Percentiles rank a stretch among this genome's conserved stretches.
Evolutionary conservation across 139 green algal species (phyloP).

Genomic region (Picochlorum costavermella): DNA sequence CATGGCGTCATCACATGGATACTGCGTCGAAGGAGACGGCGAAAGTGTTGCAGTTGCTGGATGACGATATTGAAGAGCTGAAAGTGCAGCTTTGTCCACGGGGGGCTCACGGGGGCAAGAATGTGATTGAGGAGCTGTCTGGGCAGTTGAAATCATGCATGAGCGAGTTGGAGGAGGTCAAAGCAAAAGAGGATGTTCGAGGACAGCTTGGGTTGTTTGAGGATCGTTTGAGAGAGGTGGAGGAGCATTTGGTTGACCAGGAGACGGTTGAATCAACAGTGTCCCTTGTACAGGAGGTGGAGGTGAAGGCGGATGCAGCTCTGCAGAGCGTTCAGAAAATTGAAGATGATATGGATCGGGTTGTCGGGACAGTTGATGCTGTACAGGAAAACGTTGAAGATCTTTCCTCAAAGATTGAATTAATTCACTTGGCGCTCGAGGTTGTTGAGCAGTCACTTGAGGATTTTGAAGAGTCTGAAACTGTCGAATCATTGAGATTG

Average conservation of each 20-base stretch:
- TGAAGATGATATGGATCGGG: background rate
- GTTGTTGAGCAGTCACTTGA: constrained; percentile 12
- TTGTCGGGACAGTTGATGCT: background rate
- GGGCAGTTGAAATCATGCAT: background rate
- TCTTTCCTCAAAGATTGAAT: constrained; percentile 1
- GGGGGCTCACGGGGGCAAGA: background rate
- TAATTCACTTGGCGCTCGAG: constrained; percentile 1
- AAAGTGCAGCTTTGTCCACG: background rate
- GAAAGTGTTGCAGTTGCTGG: background rate
- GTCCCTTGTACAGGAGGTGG: constrained; percentile 4
- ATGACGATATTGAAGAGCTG: constrained; percentile 4
- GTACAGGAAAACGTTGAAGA: background rate
- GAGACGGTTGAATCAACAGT: background rate
- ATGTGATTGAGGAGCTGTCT: background rate
- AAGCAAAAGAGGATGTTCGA: background rate
- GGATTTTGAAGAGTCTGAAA: constrained; percentile 5
- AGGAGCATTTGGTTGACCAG: background rate
- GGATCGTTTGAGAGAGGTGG: constrained; percentile 1
- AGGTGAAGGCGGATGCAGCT: background rate
- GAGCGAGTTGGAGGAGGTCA: background rate
- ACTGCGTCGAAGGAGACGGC: constrained; percentile 5
- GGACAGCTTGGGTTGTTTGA: background rate
- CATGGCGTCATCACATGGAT: constrained; percentile 3
- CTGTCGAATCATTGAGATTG: background rate
- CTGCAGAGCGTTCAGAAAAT: background rate